Conservation (phyloP, 495 filamentous ascomycete species). For the Talaromyces adpressus region DNA sequence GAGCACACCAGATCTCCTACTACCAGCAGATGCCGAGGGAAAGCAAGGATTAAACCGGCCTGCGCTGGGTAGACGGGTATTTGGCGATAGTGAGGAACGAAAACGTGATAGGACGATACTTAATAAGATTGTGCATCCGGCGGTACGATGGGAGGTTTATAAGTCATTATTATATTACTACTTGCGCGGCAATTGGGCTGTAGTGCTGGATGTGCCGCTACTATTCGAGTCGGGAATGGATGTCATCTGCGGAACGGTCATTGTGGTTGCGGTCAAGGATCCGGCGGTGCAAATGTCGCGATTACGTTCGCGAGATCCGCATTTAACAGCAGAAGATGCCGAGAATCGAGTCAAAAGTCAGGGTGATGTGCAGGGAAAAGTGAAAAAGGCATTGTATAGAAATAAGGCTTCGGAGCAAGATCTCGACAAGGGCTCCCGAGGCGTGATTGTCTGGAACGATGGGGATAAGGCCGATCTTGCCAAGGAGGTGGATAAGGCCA, state of each 20-base stretch:
- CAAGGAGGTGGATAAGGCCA: constrained; percentile 52
- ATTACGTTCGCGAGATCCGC: constrained; percentile 60
- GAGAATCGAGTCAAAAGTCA: constrained; percentile 75
- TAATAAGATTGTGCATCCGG: constrained; percentile 89
- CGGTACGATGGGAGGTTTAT: constrained; percentile 71
- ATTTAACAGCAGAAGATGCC: constrained; percentile 72
- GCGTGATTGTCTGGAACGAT: constrained; percentile 87
- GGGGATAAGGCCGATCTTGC: constrained; percentile 58
- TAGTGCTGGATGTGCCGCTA: constrained; percentile 88
- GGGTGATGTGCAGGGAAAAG: constrained; percentile 77
- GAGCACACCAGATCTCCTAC: constrained; percentile 76
- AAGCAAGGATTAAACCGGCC: constrained; percentile 70
- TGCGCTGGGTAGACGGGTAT: constrained; percentile 76
- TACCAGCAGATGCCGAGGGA: constrained; percentile 29
- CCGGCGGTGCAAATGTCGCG: constrained; percentile 72
- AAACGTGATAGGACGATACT: constrained; percentile 62
- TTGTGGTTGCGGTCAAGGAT: constrained; percentile 77
- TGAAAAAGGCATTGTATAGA: constrained; percentile 56
- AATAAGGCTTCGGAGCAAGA: constrained; percentile 36
- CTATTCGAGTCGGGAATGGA: constrained; percentile 86
- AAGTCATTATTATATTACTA: constrained; percentile 58
- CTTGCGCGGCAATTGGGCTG: constrained; percentile 67
- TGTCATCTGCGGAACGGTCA: constrained; percentile 66
- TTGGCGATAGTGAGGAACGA: constrained; percentile 61
- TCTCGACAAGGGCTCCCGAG: constrained; percentile 28